Conservation (phyloP, 140 eudicot species). For the Senecio squalidus region DNA sequence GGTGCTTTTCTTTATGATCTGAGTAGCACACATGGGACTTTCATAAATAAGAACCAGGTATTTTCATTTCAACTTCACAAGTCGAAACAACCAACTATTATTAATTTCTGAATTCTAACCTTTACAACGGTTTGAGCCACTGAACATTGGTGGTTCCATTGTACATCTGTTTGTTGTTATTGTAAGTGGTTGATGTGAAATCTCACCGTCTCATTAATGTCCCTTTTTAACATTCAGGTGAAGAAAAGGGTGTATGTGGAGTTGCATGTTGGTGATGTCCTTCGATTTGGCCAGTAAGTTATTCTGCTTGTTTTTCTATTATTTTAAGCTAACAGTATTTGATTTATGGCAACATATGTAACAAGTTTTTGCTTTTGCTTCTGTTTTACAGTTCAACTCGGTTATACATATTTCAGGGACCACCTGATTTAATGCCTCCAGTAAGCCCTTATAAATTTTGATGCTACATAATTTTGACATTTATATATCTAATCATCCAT, state of each 20-base stretch:
- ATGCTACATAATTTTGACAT: not conserved
- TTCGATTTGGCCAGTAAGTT: slow-evolving; percentile 96
- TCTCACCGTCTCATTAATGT: not conserved
- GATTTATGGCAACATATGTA: not conserved
- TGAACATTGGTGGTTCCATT: not conserved
- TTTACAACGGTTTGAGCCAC: not conserved
- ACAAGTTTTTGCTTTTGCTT: not conserved
- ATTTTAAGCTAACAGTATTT: not conserved
- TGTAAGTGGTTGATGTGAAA: not conserved
- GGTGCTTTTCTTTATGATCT: slow-evolving; percentile 83
- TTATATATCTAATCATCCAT: not conserved
- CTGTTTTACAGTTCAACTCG: slow-evolving; percentile 68
- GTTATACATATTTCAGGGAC: slow-evolving; percentile 91
- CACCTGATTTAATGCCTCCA: slow-evolving; percentile 82
- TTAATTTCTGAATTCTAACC: not conserved
- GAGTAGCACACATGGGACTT: slow-evolving; percentile 97
- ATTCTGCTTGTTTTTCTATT: slow-evolving; percentile 4
- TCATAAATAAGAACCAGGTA: slow-evolving; percentile 87
- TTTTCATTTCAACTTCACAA: not conserved
- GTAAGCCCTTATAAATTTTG: slow-evolving; percentile 38
- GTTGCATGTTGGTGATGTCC: slow-evolving; percentile 92
- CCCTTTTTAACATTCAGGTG: slow-evolving; percentile 40
- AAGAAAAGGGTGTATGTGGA: slow-evolving; percentile 62
- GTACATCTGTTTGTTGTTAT: not conserved
- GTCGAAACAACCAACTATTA: not conserved